Percentiles rank a stretch among this genome's conserved stretches.
These are phyloP conservation scores for Pichia ethanolica DNA, from an alignment of 805 yeast genomes.

Conservation along the genomic window DNA sequence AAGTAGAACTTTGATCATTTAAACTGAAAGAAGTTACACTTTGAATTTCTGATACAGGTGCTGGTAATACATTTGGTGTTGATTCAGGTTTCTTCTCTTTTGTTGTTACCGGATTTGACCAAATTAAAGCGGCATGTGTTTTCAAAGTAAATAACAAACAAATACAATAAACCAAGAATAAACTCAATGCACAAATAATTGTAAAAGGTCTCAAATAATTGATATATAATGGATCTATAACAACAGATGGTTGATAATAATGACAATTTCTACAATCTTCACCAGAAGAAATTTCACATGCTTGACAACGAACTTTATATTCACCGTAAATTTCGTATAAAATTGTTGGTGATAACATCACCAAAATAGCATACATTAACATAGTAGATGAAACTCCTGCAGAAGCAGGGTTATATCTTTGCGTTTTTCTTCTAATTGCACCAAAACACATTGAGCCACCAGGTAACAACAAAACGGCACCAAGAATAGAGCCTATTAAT, in stretches of 20 bases:
- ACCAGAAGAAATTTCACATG: slow-evolving; percentile 31
- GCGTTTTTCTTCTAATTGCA: slow-evolving; percentile 86
- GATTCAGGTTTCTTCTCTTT: slow-evolving; percentile 26
- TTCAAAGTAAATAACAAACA: slow-evolving; percentile 90
- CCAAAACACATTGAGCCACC: slow-evolving; percentile 98
- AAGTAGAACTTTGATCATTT: slow-evolving; percentile 9
- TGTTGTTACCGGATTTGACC: slow-evolving; percentile 62
- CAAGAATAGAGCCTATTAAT: slow-evolving; percentile 86
- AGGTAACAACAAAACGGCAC: slow-evolving; percentile 85
- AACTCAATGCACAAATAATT: slow-evolving; percentile 65
- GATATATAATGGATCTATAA: slow-evolving; percentile 58
- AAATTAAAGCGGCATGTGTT: slow-evolving; percentile 93
- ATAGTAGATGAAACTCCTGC: slow-evolving; percentile 97
- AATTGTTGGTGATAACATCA: slow-evolving; percentile 87
- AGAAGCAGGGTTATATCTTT: slow-evolving; percentile 88
- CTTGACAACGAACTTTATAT: slow-evolving; percentile 65
- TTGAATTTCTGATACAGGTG: slow-evolving; percentile 13
- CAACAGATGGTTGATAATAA: slow-evolving; percentile 69
- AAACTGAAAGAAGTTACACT: slow-evolving; percentile 23
- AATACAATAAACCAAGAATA: slow-evolving; percentile 77
- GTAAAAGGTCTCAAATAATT: slow-evolving; percentile 77
- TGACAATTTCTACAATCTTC: slow-evolving; percentile 61
- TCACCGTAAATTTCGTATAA: slow-evolving; percentile 87
- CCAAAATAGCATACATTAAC: slow-evolving; percentile 83
- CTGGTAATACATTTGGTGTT: not conserved